These are phyloP conservation scores for Cercospora citrullina DNA, from an alignment of 2,329 filamentous ascomycete genomes.

Conservation along the genomic window DNA sequence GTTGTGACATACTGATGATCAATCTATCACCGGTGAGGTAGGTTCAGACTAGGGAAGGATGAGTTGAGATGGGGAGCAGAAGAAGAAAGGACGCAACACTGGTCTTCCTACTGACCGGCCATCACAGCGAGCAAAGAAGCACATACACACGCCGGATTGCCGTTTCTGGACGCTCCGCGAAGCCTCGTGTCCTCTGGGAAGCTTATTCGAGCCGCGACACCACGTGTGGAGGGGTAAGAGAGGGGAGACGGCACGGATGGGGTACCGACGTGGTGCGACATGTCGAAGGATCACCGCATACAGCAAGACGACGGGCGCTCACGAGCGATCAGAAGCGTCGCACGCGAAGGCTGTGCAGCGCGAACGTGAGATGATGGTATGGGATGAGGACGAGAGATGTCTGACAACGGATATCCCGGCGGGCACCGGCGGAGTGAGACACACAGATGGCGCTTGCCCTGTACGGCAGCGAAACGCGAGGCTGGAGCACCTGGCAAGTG, in stretches of 20 bases:
- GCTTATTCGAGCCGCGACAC: neutral
- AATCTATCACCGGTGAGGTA: neutral
- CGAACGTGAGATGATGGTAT: neutral
- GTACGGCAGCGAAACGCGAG: neutral
- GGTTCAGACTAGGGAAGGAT: neutral
- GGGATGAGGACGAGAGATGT: slow-evolving; percentile 2
- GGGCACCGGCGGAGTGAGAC: neutral
- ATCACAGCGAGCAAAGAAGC: slow-evolving; percentile 5
- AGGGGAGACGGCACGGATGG: neutral
- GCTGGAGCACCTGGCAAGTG: neutral
- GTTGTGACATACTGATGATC: slow-evolving; percentile 13
- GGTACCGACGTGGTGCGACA: neutral
- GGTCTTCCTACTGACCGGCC: slow-evolving; percentile 1
- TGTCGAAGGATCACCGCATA: neutral
- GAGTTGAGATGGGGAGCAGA: neutral
- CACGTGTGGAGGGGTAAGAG: slow-evolving; percentile 4
- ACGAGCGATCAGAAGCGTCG: neutral
- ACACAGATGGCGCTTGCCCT: neutral
- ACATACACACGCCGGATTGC: slow-evolving; percentile 8
- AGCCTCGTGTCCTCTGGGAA: neutral
- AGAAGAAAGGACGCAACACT: neutral
- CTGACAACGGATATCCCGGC: neutral
- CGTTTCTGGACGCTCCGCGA: slow-evolving; percentile 1
- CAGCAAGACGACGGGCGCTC: neutral
- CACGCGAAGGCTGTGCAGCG: neutral